Conservation (phyloP, 1,284 basidiomycete species). For the Rhodotorula sp. region DNA sequence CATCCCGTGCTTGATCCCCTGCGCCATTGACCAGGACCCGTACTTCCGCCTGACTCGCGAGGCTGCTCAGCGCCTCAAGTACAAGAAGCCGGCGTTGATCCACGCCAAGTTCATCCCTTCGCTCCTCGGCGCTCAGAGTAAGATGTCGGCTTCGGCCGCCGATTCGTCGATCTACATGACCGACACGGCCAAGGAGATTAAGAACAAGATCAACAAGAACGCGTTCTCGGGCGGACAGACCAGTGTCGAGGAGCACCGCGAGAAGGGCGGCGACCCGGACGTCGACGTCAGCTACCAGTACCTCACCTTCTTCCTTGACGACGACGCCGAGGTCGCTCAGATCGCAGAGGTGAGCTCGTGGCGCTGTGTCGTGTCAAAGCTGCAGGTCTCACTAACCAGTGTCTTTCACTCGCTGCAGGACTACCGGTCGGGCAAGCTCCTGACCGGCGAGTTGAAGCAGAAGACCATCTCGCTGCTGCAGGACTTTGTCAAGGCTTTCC, state of each 20-base stretch:
- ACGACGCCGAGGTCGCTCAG: slow-evolving; percentile 78
- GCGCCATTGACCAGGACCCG: slow-evolving; percentile 85
- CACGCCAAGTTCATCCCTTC: slow-evolving; percentile 99
- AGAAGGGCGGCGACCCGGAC: slow-evolving; percentile 85
- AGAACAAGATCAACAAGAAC: slow-evolving; percentile 89
- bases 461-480: slow-evolving; percentile 83
- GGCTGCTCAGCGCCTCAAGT: slow-evolving; percentile 88
- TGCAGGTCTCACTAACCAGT: too few relatives aligned
- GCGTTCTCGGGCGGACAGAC: slow-evolving; percentile 59
- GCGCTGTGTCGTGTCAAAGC: slow-evolving; percentile 50
- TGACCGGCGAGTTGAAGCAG: slow-evolving; percentile 91
- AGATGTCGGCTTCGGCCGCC: slow-evolving; percentile 94
- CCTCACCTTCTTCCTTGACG: slow-evolving; percentile 92
- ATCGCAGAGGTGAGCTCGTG: slow-evolving; percentile 65
- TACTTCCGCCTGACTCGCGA: slow-evolving; percentile 98
- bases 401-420: slow-evolving; percentile 51
- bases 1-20: slow-evolving; percentile 92
- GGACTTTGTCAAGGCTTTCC: slow-evolving; percentile 80
- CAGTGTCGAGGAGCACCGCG: slow-evolving; percentile 88
- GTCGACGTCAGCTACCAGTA: slow-evolving; percentile 98
- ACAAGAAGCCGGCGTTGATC: slow-evolving; percentile 88
- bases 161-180: slow-evolving; percentile 94
- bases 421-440: slow-evolving; percentile 81
- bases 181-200: slow-evolving; percentile 88
- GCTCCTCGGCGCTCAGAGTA: slow-evolving; percentile 93